Conservation (phyloP, 2,329 filamentous ascomycete species). For the Calonectria fujianensis region DNA sequence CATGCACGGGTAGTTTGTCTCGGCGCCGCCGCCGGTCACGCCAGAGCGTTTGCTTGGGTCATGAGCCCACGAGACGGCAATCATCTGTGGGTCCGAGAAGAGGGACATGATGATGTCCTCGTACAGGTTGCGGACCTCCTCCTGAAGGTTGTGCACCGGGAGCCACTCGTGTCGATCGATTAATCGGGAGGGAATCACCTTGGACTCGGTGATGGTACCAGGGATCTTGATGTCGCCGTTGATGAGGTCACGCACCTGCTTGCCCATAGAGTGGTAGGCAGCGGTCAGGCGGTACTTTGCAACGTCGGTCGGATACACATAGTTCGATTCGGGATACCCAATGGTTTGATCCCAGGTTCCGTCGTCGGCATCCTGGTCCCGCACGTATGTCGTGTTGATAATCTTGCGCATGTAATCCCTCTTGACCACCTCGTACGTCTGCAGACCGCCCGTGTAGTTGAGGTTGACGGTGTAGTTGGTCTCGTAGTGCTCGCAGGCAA, state of each 20-base stretch:
- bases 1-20: conserved; percentile 40
- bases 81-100: conserved; percentile 47
- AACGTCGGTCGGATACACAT: conserved; percentile 35
- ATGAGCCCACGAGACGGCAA: conserved; percentile 46
- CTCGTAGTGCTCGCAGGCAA: conserved; percentile 52
- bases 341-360: conserved; percentile 42
- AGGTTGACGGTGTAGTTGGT: conserved; percentile 46
- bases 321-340: conserved; percentile 44
- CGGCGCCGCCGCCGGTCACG: conserved; percentile 15
- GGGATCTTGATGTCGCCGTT: conserved; percentile 41
- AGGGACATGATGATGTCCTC: conserved; percentile 48
- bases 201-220: conserved; percentile 32
- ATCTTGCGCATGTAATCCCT: conserved; percentile 47
- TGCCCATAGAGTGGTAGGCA: conserved; percentile 44
- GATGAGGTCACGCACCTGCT: conserved; percentile 39
- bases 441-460: conserved; percentile 44
- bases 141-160: conserved; percentile 36
- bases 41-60: conserved; percentile 43
- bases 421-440: conserved; percentile 39
- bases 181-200: conserved; percentile 41
- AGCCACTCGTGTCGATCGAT: conserved; percentile 44
- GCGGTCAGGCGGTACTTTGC: conserved; percentile 41
- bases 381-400: conserved; percentile 43
- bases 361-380: conserved; percentile 21
- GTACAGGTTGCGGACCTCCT: conserved; percentile 37